Percentiles rank a stretch among this genome's conserved stretches.
These are phyloP conservation scores for Pholiota molesta DNA, from an alignment of 768 basidiomycete genomes.

Conservation along the genomic window DNA sequence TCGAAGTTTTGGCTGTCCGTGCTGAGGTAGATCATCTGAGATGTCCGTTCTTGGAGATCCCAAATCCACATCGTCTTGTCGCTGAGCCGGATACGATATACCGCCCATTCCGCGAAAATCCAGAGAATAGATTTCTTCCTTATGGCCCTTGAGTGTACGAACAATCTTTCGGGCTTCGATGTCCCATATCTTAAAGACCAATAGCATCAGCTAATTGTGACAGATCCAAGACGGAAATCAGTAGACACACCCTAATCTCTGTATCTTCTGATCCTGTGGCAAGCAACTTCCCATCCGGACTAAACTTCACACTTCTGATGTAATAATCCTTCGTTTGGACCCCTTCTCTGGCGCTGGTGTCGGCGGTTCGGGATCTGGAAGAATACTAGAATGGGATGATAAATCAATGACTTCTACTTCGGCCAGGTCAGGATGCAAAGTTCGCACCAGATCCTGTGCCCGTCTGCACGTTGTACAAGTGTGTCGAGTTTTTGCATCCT, in stretches of 20 bases:
- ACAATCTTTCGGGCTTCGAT: constrained; percentile 75
- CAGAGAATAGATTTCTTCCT: constrained; percentile 92
- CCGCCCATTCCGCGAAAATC: constrained; percentile 82
- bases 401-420: constrained; percentile 7
- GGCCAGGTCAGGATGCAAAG: background rate
- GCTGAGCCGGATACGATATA: constrained; percentile 91
- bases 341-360: constrained; percentile 29
- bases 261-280: constrained; percentile 97
- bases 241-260: constrained; percentile 78
- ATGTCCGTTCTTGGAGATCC: constrained; percentile 39
- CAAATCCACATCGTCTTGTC: constrained; percentile 50
- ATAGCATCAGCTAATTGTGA: background rate
- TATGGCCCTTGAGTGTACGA: constrained; percentile 79
- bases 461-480: constrained; percentile 93
- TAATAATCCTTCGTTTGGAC: constrained; percentile 77
- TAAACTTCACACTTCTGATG: constrained; percentile 92
- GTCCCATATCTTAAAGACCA: constrained; percentile 76
- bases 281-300: constrained; percentile 88
- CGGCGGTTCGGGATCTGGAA: constrained; percentile 74
- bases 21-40: constrained; percentile 42
- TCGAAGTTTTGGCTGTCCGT: constrained; percentile 42
- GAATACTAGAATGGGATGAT: constrained; percentile 48
- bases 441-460: constrained; percentile 83
- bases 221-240: constrained; percentile 5
- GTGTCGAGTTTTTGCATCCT: constrained; percentile 91